phyloP scores from a whole-genome alignment of 2,329 filamentous ascomycete species.

The Sodiomyces alkalinus region DNA sequence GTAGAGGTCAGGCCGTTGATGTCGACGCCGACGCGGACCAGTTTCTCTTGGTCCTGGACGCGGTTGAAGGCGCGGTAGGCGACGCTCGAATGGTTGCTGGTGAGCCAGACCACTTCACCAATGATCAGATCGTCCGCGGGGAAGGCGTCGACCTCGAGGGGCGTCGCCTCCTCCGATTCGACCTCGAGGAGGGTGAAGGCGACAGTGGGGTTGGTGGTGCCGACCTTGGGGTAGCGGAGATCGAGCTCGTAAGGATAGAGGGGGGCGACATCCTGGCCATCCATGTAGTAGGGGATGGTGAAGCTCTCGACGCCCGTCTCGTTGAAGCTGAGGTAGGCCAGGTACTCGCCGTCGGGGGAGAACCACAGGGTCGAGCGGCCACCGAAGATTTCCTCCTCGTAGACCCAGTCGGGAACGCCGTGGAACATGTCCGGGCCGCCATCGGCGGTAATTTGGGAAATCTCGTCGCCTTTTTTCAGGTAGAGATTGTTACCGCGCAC shows the following conservation, averaged over 20 bases:
- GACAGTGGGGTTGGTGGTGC: slow-evolving; percentile 51
- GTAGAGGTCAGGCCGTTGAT: slow-evolving; percentile 27
- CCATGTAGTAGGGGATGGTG: slow-evolving; percentile 52
- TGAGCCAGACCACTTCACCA: slow-evolving; percentile 54
- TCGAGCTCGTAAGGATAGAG: slow-evolving; percentile 47
- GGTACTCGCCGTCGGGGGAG: slow-evolving; percentile 75
- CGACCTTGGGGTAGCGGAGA: slow-evolving; percentile 54
- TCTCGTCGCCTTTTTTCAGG: slow-evolving; percentile 36
- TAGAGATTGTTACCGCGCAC: slow-evolving; percentile 53
- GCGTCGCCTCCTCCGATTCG: slow-evolving; percentile 24
- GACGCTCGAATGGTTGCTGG: slow-evolving; percentile 41
- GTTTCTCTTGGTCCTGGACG: slow-evolving; percentile 49
- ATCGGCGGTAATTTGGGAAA: slow-evolving; percentile 41
- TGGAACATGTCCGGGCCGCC: slow-evolving; percentile 49
- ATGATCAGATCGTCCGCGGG: slow-evolving; percentile 45
- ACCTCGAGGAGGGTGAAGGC: slow-evolving; percentile 43
- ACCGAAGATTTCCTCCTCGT: slow-evolving; percentile 53
- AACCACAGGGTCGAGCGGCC: slow-evolving; percentile 86
- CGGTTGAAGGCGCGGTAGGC: slow-evolving; percentile 54
- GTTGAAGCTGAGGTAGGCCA: slow-evolving; percentile 88
- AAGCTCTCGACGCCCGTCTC: slow-evolving; percentile 55
- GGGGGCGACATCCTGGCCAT: slow-evolving; percentile 37
- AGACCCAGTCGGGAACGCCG: slow-evolving; percentile 66
- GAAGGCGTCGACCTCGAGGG: slow-evolving; percentile 40
- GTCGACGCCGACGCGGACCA: slow-evolving; percentile 46